Base-by-base conservation (phyloP, 768 basidiomycete genomes). In the Panaeolus cyanescens region DNA sequence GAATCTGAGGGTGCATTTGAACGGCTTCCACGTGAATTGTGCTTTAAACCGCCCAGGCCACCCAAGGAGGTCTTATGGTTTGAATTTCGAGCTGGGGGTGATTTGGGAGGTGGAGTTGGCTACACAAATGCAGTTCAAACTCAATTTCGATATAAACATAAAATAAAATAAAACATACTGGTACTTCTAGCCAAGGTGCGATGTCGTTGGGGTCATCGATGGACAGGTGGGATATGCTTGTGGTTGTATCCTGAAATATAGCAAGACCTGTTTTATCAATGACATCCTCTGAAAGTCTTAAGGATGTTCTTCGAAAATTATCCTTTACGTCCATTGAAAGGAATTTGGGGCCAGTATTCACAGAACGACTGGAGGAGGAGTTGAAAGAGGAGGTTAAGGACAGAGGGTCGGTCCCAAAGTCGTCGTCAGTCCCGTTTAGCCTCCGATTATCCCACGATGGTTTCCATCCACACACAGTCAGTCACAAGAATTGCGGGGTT, bases 91-190 rank as follows among this genome's bases (percentile, higher is more conserved):
- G 69, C 65, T 9, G 71, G 54, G 15, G 65, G 65, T 42, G 69
- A 65, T 65, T 81, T 83, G 32, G 81, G 76, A 17, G 81, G 79
- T 9, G 78, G 80, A 3, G 77, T 77, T 2, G 81, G 80, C 81
- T 83, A 65, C 33, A 58, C 39, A 20, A 32, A 19, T 32, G 20
- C 5, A 54, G 22, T 12, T 33, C 20, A 45, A 34, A 12, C 34
- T 28, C 33, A 30, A 12, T 25, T 53, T 61, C 54, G 32, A 40
- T 32, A 28, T 61, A 40, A 36, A n/a, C 31, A 39, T 45, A 20
- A 50, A 56, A 37, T 60, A 39, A 36, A 25, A 28, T 12, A 45
- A 58, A 5, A 67, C 73, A 39, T 55, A 75, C 74, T 12, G 72
- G 69, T 37, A 66, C 60, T 32, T 72, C 73, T 36, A 74, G 55